A percentile compares a stretch with the other conserved stretches of the same genome.
phyloP scores from a whole-genome alignment of 306 rosid genomes.

The Comarum palustre region DNA sequence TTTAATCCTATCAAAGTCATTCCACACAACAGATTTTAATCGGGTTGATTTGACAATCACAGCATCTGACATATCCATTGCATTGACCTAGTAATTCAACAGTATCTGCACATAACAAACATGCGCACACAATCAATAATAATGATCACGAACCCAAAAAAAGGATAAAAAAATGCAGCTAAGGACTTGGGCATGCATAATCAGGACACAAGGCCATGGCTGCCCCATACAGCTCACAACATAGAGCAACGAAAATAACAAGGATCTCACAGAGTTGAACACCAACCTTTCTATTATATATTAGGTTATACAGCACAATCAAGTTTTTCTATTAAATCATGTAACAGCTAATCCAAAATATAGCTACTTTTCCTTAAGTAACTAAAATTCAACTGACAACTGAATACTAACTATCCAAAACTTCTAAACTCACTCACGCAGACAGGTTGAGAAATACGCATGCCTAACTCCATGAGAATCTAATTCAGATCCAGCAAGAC shows the following conservation, averaged over 20 bases:
- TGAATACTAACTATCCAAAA: not conserved
- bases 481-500: not conserved
- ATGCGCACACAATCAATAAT: not conserved
- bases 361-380: not conserved
- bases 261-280: not conserved
- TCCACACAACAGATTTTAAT: constrained; percentile 95
- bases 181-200: not conserved
- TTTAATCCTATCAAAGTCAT: constrained; percentile 93
- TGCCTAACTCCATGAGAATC: not conserved
- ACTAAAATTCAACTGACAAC: not conserved
- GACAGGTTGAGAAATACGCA: not conserved
- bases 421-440: not conserved
- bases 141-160: not conserved
- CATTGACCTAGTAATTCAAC: constrained; percentile 44
- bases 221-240: not conserved
- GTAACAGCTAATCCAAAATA: not conserved
- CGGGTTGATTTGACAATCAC: constrained; percentile 80
- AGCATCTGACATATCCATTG: constrained; percentile 92
- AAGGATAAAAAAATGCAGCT: not conserved
- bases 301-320: not conserved
- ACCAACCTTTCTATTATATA: not conserved
- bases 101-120: constrained; percentile 27
- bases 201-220: not conserved
- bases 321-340: not conserved
- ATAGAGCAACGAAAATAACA: not conserved